Evolutionary conservation across 768 basidiomycete species (phyloP).

Genomic region (Mycena rosella): DNA sequence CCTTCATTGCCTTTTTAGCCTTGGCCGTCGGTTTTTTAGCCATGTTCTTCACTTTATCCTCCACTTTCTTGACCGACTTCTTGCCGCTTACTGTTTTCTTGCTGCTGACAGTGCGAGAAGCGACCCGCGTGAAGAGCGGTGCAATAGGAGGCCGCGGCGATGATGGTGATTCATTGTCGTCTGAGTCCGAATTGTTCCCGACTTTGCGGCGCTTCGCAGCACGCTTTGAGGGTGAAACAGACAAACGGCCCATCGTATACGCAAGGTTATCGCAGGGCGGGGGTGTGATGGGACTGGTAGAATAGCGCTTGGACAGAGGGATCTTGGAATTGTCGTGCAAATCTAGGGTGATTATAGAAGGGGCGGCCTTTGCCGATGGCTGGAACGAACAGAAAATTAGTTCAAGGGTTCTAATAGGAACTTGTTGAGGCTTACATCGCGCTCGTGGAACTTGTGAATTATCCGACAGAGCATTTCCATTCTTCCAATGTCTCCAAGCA

Average conservation of each 20-base stretch:
- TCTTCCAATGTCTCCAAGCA: constrained; percentile 3
- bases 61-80: neutral
- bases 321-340: neutral
- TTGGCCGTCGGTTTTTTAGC: neutral
- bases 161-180: neutral
- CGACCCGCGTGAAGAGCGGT: neutral
- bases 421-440: neutral
- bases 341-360: neutral
- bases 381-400: too few relatives aligned
- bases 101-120: neutral
- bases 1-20: neutral
- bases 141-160: neutral
- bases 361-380: neutral
- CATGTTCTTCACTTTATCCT: neutral
- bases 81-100: neutral
- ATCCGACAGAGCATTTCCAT: neutral
- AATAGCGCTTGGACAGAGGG: neutral
- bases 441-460: constrained; percentile 1
- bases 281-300: neutral
- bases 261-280: neutral
- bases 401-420: too few relatives aligned
- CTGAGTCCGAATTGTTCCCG: neutral
- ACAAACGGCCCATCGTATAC: neutral
- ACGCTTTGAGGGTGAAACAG: neutral
- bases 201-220: neutral